These are phyloP conservation scores for Paecilomyces fulvus DNA, from an alignment of 2,329 filamentous ascomycete species.

Conservation along the genomic window DNA sequence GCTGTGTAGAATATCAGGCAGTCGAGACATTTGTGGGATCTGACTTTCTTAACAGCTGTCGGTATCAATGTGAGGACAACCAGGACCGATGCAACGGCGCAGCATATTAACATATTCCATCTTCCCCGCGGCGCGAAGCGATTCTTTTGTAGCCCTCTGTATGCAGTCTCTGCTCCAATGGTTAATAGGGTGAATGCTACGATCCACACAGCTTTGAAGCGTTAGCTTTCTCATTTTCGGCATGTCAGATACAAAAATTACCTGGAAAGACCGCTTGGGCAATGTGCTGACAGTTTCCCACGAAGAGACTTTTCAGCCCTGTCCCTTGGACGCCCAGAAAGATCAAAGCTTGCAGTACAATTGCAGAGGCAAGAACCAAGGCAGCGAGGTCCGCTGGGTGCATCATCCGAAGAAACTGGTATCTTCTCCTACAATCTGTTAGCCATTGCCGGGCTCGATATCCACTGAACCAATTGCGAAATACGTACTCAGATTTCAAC, in stretches of 20 bases:
- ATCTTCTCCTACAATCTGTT: constrained; percentile 3
- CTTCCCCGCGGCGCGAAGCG: constrained; percentile 10
- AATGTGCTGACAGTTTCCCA: constrained; percentile 4
- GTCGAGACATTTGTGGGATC: constrained; percentile 9
- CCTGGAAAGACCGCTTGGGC: constrained; percentile 17
- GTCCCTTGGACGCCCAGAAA: constrained; percentile 8
- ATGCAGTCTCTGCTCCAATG: constrained; percentile 14
- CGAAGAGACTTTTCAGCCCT: constrained; percentile 4
- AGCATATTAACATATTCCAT: constrained; percentile 11
- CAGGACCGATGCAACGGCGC: constrained; percentile 6
- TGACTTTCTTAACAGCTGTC: constrained; percentile 7
- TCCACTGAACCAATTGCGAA: neutral
- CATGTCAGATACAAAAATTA: constrained; percentile 1
- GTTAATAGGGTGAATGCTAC: constrained; percentile 14
- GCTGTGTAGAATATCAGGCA: constrained; percentile 10
- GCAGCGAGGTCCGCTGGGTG: constrained; percentile 12
- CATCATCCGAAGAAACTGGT: constrained; percentile 4
- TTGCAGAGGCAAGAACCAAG: constrained; percentile 8
- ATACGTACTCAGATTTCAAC: constrained; percentile 3
- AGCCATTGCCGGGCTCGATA: neutral
- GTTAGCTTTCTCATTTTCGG: constrained; percentile 2
- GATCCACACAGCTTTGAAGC: constrained; percentile 14
- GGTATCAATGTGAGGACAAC: constrained; percentile 16
- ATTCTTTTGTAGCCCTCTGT: constrained; percentile 8
- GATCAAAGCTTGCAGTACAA: constrained; percentile 10